Evolutionary conservation across 352 stramenopile species (phyloP).

Genomic region (Albugo candida): DNA sequence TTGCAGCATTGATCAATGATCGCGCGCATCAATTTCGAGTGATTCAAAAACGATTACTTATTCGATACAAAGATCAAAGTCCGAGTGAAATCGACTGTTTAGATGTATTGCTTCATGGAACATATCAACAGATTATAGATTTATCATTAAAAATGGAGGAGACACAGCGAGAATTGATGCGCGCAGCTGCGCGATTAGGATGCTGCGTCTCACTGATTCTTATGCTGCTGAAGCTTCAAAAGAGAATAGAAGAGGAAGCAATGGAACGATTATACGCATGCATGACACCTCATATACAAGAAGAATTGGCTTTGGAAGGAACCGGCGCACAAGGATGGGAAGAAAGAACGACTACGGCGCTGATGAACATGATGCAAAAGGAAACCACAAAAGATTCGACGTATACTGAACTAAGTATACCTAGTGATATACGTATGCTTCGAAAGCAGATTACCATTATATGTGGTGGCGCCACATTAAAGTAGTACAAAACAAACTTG

Average conservation of each 20-base stretch:
- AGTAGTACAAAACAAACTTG: not conserved
- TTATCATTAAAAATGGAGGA: conserved; percentile 54
- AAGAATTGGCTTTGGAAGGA: conserved; percentile 20
- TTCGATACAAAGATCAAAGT: conserved; percentile 80
- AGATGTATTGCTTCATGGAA: conserved; percentile 71
- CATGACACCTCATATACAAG: conserved; percentile 38
- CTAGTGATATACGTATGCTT: conserved; percentile 65
- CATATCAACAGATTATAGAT: conserved; percentile 63
- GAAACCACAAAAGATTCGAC: conserved; percentile 12
- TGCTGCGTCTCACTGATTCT: conserved; percentile 63
- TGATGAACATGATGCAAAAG: conserved; percentile 67
- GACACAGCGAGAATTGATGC: conserved; percentile 25
- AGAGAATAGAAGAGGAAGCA: conserved; percentile 46
- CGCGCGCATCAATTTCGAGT: conserved; percentile 74
- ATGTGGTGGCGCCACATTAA: conserved; percentile 51
- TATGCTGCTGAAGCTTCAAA: conserved; percentile 69
- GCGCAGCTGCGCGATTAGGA: conserved; percentile 36
- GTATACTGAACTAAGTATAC: conserved; percentile 35
- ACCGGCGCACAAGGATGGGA: conserved; percentile 55
- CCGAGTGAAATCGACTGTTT: conserved; percentile 57
- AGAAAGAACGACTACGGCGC: conserved; percentile 57
- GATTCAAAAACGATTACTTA: conserved; percentile 78
- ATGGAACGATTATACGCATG: conserved; percentile 34
- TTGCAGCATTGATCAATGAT: conserved; percentile 59
- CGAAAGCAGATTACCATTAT: conserved; percentile 84